phyloP scores from a whole-genome alignment of 73 alveolate genomes.

The Tetrahymena elliotti region DNA sequence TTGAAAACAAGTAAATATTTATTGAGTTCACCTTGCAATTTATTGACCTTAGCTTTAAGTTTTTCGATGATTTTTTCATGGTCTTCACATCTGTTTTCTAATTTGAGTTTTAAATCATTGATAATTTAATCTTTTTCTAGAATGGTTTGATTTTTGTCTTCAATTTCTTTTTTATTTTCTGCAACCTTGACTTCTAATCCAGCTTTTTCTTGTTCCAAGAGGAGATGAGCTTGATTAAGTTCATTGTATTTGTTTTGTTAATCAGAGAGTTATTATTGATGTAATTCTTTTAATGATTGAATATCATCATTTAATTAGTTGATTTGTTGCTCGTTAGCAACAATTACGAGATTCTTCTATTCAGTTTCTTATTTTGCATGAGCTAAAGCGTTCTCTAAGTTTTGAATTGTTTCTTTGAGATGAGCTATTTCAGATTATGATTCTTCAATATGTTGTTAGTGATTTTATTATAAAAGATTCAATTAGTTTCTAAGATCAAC shows the following conservation, averaged over 20 bases:
- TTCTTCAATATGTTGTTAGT: background rate
- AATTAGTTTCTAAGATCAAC: background rate
- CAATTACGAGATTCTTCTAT: background rate
- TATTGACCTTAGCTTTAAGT: background rate
- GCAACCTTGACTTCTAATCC: background rate
- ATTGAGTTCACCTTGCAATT: background rate
- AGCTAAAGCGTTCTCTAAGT: background rate
- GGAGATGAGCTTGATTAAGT: background rate
- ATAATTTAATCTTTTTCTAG: background rate
- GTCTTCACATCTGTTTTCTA: background rate
- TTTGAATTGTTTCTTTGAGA: background rate
- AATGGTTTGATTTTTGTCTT: background rate
- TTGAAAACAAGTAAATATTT: background rate
- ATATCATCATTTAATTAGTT: too few species aligned
- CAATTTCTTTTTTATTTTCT: background rate
- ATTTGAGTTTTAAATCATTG: background rate
- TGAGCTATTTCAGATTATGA: background rate
- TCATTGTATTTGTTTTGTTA: background rate
- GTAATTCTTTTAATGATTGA: background rate
- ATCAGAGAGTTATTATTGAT: background rate
- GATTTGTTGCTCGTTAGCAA: background rate
- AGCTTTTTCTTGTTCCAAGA: background rate
- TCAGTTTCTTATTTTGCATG: background rate
- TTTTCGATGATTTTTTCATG: background rate
- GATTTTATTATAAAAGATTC: background rate